Base-by-base conservation (phyloP, 2,329 filamentous ascomycete genomes). In the Biscogniauxia marginata region DNA sequence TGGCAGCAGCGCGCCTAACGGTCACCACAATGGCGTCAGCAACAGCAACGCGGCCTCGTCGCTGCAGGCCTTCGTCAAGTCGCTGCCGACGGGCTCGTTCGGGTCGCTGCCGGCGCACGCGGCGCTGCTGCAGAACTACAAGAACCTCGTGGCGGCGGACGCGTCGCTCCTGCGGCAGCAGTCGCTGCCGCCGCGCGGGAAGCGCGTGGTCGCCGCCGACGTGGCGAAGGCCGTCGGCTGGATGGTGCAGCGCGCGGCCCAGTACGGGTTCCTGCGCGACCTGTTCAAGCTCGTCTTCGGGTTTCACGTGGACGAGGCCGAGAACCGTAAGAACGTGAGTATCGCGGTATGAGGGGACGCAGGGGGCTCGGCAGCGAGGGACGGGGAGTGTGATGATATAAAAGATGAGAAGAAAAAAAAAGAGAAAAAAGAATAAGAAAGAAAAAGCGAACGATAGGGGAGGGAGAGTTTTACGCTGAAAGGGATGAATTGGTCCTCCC, bases 251-350 rank as follows among this genome's bases (percentile, higher is more conserved):
- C 86, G 84, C 39, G 81, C 81, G 23, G 81, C 84, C 55, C 85
- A 92, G 65, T 95, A 95, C 72, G 78, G 78, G 7, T 97, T 93
- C 80, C 76, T 97, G 60, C 81, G 85, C 50, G 92, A 96, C 66
- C 78, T 97, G 13, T 97, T 90, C 75, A 83, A 84, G 52, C 80
- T 93, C 44, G 91, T 96, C 2, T 96, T 96, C 71, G 89, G 91
- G 3, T 93, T 93, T 67, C 84, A 88, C 49, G 75, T 91, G 16
- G 91, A 96, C 54, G 92, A 96, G 65, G 87, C 85, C 1, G 85
- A 88, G 48, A 76, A 79, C 53, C 79, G 87, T 61, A 88, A 89
- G 66, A 84, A 81, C 55, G 77, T 87, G 49, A 84, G 81, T 58
- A 87, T 90, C 57, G 74, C 75, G 18, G 78, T 87, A 18, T 85